Conservation (phyloP, 2,329 filamentous ascomycete species). For the Ploettnerulaceae sp. region DNA sequence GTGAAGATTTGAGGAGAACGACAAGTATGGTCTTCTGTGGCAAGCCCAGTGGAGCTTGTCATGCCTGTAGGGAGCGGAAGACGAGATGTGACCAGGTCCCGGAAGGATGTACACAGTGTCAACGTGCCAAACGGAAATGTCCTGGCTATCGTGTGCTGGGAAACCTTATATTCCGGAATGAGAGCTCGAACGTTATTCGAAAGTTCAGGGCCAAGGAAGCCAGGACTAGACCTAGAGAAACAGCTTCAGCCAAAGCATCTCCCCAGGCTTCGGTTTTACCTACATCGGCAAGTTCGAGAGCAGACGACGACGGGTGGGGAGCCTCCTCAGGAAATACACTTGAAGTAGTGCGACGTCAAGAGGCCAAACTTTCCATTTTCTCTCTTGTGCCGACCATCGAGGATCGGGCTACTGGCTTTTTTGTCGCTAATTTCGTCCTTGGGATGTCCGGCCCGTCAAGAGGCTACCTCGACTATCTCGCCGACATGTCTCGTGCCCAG, state of each 20-base stretch:
- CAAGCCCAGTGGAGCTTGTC: slow-evolving; percentile 53
- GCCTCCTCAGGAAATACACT: slow-evolving; percentile 5
- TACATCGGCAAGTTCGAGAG: background rate
- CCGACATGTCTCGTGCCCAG: slow-evolving; percentile 42
- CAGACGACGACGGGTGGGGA: background rate
- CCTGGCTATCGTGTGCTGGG: slow-evolving; percentile 52
- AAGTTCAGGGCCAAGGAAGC: slow-evolving; percentile 38
- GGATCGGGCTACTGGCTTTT: slow-evolving; percentile 27
- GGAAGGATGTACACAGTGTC: slow-evolving; percentile 50
- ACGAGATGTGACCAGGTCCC: slow-evolving; percentile 51
- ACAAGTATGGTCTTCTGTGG: slow-evolving; percentile 51
- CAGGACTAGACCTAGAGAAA: slow-evolving; percentile 10
- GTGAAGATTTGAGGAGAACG: no score
- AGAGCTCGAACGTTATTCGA: slow-evolving; percentile 50
- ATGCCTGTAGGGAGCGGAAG: slow-evolving; percentile 51
- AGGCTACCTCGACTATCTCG: slow-evolving; percentile 50
- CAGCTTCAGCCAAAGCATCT: slow-evolving; percentile 2
- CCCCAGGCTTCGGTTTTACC: background rate
- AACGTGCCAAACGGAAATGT: slow-evolving; percentile 46
- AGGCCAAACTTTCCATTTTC: slow-evolving; percentile 32
- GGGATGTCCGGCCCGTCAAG: slow-evolving; percentile 38
- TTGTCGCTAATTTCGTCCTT: slow-evolving; percentile 32
- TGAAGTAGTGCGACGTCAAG: slow-evolving; percentile 30
- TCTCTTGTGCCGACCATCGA: slow-evolving; percentile 31
- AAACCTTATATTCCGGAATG: slow-evolving; percentile 54